Conservation (phyloP, 2,329 filamentous ascomycete genomes). For the Colletotrichum sp. region DNA sequence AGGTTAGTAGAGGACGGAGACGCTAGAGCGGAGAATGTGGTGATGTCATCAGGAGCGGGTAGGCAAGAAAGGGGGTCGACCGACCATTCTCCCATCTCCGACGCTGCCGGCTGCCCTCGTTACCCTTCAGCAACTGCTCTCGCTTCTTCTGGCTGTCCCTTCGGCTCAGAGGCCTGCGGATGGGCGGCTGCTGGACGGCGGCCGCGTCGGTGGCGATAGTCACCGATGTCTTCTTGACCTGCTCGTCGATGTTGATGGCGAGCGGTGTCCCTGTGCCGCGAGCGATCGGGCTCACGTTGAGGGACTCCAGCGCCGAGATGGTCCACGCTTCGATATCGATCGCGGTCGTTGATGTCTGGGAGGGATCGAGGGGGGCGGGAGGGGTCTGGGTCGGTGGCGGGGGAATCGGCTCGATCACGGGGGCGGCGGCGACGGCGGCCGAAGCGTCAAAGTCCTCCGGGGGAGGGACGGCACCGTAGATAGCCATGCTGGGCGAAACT, state of each 20-base stretch:
- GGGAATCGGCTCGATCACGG: constrained; percentile 23
- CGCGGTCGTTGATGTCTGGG: constrained; percentile 31
- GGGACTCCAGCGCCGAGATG: constrained; percentile 59
- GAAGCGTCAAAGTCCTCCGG: constrained; percentile 37
- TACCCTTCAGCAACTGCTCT: constrained; percentile 83
- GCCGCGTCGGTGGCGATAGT: constrained; percentile 20
- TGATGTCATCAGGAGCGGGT: background rate
- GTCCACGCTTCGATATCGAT: constrained; percentile 75
- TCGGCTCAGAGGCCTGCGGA: constrained; percentile 50
- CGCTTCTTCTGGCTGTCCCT: constrained; percentile 65
- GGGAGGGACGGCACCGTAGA: constrained; percentile 59
- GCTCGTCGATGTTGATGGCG: constrained; percentile 77
- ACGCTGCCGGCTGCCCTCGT: constrained; percentile 85
- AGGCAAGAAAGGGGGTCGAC: background rate
- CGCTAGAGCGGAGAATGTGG: background rate
- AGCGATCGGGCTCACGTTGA: constrained; percentile 59
- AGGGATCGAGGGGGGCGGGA: constrained; percentile 21
- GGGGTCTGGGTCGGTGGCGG: constrained; percentile 21
- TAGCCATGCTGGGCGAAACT: constrained; percentile 45
- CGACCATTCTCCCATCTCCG: constrained; percentile 94
- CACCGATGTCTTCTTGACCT: constrained; percentile 20
- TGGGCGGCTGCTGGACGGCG: constrained; percentile 32
- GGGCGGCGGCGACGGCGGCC: constrained; percentile 17
- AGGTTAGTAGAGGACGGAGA: background rate
- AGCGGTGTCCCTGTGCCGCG: constrained; percentile 68